Evolutionary conservation across 305 asterid species (phyloP).

Genomic region (Fraxinus xanthoxyloides): DNA sequence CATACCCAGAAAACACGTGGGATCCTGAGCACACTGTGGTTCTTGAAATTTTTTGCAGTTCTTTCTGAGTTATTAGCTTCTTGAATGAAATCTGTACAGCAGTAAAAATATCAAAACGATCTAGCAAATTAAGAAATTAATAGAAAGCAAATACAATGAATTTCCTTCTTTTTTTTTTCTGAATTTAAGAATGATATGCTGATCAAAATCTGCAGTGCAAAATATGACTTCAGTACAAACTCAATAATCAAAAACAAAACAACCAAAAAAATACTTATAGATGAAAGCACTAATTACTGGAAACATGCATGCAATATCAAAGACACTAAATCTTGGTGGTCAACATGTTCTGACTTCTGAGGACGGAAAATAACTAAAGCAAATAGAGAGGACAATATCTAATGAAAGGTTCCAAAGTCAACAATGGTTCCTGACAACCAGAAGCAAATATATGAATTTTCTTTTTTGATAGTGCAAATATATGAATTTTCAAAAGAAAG

Average conservation of each 20-base stretch:
- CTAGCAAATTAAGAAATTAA: constrained; percentile 17
- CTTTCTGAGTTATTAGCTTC: constrained; percentile 83
- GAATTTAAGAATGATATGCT: constrained; percentile 14
- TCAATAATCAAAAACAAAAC: constrained; percentile 14
- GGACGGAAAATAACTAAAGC: constrained; percentile 16
- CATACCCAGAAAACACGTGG: constrained; percentile 85
- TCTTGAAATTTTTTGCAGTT: constrained; percentile 54
- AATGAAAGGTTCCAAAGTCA: neutral
- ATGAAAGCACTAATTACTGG: neutral
- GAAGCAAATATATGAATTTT: neutral
- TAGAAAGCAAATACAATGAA: constrained; percentile 8
- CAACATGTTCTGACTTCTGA: constrained; percentile 14
- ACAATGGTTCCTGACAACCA: neutral
- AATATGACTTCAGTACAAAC: neutral
- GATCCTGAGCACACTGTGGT: constrained; percentile 60
- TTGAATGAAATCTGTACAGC: constrained; percentile 71
- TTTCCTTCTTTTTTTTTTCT: neutral
- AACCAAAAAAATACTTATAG: neutral
- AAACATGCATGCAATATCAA: constrained; percentile 1
- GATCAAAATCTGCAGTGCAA: neutral
- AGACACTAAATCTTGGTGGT: constrained; percentile 13
- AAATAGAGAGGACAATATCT: neutral
- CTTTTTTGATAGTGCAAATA: too few relatives aligned
- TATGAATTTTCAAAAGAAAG: neutral
- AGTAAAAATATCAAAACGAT: constrained; percentile 24